Conservation (phyloP, 2,329 filamentous ascomycete genomes). For the Dactylellina sp. region DNA sequence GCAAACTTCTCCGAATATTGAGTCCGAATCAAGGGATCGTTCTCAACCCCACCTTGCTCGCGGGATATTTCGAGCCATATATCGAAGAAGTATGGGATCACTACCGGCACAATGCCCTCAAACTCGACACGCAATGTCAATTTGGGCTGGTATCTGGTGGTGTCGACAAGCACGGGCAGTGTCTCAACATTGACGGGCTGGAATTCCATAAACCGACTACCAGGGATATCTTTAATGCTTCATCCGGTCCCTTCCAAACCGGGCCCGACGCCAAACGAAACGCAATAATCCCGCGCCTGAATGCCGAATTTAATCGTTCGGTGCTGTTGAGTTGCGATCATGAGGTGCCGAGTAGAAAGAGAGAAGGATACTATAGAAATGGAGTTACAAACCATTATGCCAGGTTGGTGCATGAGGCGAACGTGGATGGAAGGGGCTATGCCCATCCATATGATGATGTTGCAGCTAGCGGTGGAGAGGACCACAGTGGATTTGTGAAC, state of each 20-base stretch:
- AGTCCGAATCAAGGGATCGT: slow-evolving; percentile 64
- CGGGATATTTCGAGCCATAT: slow-evolving; percentile 66
- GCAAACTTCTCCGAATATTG: slow-evolving; percentile 64
- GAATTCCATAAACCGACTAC: slow-evolving; percentile 71
- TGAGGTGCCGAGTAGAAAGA: slow-evolving; percentile 61
- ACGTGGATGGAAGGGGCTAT: slow-evolving; percentile 73
- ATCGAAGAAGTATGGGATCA: slow-evolving; percentile 66
- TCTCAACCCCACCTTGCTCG: slow-evolving; percentile 65
- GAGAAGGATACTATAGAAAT: slow-evolving; percentile 70
- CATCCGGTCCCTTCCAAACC: slow-evolving; percentile 70
- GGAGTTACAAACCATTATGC: slow-evolving; percentile 75
- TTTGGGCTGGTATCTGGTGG: slow-evolving; percentile 69
- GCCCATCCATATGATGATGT: slow-evolving; percentile 80
- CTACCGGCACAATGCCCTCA: slow-evolving; percentile 65
- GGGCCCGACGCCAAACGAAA: slow-evolving; percentile 62
- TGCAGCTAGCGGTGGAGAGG: slow-evolving; percentile 67
- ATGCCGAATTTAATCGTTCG: slow-evolving; percentile 79
- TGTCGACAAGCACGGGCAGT: slow-evolving; percentile 65
- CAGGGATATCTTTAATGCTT: slow-evolving; percentile 75
- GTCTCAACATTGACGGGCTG: slow-evolving; percentile 64
- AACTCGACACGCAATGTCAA: slow-evolving; percentile 74
- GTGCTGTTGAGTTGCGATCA: slow-evolving; percentile 69
- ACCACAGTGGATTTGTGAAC: slow-evolving; percentile 74
- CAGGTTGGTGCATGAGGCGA: slow-evolving; percentile 73
- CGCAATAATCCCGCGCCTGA: slow-evolving; percentile 71